Evolutionary conservation across 1,284 basidiomycete species (phyloP), one percentile per base, ranked within the genome.

Genomic region (Coniferiporia weirii): DNA sequence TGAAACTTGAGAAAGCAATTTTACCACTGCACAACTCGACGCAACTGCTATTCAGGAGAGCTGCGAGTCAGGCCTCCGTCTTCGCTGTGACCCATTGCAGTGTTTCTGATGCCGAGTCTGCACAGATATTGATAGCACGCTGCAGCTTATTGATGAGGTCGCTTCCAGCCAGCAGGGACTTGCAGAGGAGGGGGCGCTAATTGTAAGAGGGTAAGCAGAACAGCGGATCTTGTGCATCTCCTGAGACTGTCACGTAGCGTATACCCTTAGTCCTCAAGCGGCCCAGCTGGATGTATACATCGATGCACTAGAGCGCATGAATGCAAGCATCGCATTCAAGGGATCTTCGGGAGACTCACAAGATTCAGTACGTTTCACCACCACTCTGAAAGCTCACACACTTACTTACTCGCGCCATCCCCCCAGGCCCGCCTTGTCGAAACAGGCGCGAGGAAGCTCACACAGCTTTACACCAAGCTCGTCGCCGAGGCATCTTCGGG

Each of bases 401-500:
- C 15, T 60, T 47, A 32, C 15, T 49, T 15, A 8, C 53, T n/a
- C 43, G 13, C 57, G 15, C 17, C 15, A 6, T 61, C 27, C 27
- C 27, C 2, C 27, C 27, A 89, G 85, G 86, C 87, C 8, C 82
- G 85, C 51, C 78, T 92, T 2, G 76, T 91, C 7, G 89, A 91
- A 72, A 87, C 87, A 0, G 90, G 90, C 8, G 82, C 83, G 1
- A 91, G 89, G 75, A 91, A 90, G 67, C 76, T 92, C 15, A 79
- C 84, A 0, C 87, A 89, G 64, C 71, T 91, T 4, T 91, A 87
- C 66, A 92, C 89, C 15, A 90, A 89, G 64, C 76, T 88, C 17
- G 87, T 91, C 36, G 89, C 90, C 1, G 89, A 91, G 71, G 86
- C 83, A 15, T 91, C 89, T 0, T 86, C 87, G 1, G 86, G 89